Base-by-base conservation (phyloP, 2,329 filamentous ascomycete genomes). In the Colletotrichum sidae region DNA sequence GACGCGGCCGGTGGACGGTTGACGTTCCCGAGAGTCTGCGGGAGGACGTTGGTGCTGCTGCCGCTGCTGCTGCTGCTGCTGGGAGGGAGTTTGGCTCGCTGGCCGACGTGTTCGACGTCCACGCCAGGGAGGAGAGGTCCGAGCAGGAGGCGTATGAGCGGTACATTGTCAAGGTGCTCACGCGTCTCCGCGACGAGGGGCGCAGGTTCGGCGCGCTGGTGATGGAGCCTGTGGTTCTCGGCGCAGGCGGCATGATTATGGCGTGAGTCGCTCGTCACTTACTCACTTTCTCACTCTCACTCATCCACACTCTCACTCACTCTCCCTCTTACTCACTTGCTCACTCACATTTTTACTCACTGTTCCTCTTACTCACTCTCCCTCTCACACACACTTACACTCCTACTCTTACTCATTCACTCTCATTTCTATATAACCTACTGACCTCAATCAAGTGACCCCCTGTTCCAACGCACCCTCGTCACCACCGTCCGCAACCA, bases 231-330 rank as follows among this genome's bases (percentile, higher is more conserved):
- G 81, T 96, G 8, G 83, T 96, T 7, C 84, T 96, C 2, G 93
- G 93, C 13, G 93, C 93, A 0, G 93, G 92, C 0, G 93, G 93
- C 49, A 96, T 96, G 93, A 79, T 91, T 2, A 88, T 96, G 68
- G 91, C 90, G 85, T 92, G 79, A 81, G 88, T 80, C 4, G 3
- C 25, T 25, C 1, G 4, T 25, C 25, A 4, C 25, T 25, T 5
- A 1, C 25, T 5, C 25, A 25, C 25, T 25, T 5, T 1, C 25
- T 5, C 25, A 25, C 25, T 25, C 25, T 1, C 3, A 3, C 25
- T 25, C 25, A 25, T 25, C 4, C 4, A 25, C 25, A 4, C 4
- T 25, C 25, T 25, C 1, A 25, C 25, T 25, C 4, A 25, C 25
- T 25, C 25, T 4, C 25, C 4, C 25, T 4, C 25, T 25, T 25